These are phyloP conservation scores for Malus hybrid DNA, from an alignment of 331 rosid genomes.

Conservation along the genomic window DNA sequence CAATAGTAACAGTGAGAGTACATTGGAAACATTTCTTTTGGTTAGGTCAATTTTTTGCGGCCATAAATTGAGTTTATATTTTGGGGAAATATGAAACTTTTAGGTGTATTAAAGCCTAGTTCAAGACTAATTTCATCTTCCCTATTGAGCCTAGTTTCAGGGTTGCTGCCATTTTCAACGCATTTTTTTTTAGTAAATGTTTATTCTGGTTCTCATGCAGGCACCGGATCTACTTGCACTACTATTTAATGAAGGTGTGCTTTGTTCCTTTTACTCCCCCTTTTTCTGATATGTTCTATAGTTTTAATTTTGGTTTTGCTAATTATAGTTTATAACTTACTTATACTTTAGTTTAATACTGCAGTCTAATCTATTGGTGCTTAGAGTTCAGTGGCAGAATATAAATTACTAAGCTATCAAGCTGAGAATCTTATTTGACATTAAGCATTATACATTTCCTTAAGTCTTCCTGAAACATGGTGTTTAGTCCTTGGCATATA, in stretches of 20 bases:
- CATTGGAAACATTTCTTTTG: not conserved
- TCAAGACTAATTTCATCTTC: too few species aligned
- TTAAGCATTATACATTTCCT: too few species aligned
- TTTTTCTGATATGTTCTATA: not conserved
- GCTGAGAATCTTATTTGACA: not conserved
- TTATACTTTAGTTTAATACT: not conserved
- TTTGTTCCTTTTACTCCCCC: not conserved
- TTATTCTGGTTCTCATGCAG: conserved; percentile 42
- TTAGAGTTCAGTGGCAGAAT: not conserved
- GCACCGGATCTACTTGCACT: conserved; percentile 77
- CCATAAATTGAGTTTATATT: not conserved
- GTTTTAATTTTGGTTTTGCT: not conserved
- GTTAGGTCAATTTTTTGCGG: not conserved
- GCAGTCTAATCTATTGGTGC: not conserved
- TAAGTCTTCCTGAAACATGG: not conserved
- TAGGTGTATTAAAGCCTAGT: too few species aligned
- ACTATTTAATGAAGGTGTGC: conserved; percentile 66
- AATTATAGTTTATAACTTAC: not conserved
- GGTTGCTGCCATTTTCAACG: not conserved
- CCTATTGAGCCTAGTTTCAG: not conserved
- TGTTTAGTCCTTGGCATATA: not conserved
- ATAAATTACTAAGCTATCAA: not conserved
- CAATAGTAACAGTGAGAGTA: not conserved
- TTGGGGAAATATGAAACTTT: not conserved
- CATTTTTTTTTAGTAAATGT: conserved; percentile 18